Evolutionary conservation across 1,139 yeast genomes (phyloP).

Genomic region (Meyerozyma smithsonii): DNA sequence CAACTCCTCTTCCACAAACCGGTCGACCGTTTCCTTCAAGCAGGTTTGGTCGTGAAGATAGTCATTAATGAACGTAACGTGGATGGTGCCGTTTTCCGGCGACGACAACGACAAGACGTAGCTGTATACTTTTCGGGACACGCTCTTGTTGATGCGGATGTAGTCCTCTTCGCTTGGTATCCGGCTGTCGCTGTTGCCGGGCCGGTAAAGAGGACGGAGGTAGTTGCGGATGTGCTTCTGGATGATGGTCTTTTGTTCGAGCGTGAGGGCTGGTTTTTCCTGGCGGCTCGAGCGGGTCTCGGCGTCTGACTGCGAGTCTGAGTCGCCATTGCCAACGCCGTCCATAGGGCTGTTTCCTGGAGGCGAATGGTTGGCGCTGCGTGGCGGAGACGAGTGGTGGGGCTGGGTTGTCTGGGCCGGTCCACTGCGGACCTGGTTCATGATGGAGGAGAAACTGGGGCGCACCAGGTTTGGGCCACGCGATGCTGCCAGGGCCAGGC

Average conservation of each 20-base stretch:
- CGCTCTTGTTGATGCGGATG: conserved; percentile 31
- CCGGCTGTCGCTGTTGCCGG: conserved; percentile 7
- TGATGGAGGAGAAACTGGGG: conserved; percentile 8
- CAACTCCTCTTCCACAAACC: conserved; percentile 19
- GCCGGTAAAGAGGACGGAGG: conserved; percentile 45
- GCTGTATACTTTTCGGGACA: conserved; percentile 44
- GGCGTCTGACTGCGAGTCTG: conserved; percentile 13
- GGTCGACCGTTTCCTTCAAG: conserved; percentile 21
- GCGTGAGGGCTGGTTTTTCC: conserved; percentile 18
- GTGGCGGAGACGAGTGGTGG: conserved; percentile 1
- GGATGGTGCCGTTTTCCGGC: conserved; percentile 8
- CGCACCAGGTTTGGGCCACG: conserved; percentile 24
- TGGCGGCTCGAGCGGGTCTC: conserved; percentile 4
- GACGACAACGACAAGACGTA: conserved; percentile 15
- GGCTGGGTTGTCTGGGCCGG: neutral
- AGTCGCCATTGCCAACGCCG: conserved; percentile 7
- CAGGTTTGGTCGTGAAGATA: conserved; percentile 16
- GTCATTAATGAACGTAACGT: conserved; percentile 11
- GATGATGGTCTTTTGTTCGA: conserved; percentile 44
- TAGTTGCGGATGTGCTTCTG: conserved; percentile 50
- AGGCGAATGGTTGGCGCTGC: conserved; percentile 5
- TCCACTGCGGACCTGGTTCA: conserved; percentile 1
- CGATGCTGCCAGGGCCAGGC: conserved; percentile 7
- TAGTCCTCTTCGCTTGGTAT: conserved; percentile 29
- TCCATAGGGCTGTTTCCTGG: conserved; percentile 12